A percentile compares a stretch with the other conserved stretches of the same genome.
These are phyloP conservation scores for Lipomyces orientalis DNA, from an alignment of 805 yeast species.

Conservation along the genomic window DNA sequence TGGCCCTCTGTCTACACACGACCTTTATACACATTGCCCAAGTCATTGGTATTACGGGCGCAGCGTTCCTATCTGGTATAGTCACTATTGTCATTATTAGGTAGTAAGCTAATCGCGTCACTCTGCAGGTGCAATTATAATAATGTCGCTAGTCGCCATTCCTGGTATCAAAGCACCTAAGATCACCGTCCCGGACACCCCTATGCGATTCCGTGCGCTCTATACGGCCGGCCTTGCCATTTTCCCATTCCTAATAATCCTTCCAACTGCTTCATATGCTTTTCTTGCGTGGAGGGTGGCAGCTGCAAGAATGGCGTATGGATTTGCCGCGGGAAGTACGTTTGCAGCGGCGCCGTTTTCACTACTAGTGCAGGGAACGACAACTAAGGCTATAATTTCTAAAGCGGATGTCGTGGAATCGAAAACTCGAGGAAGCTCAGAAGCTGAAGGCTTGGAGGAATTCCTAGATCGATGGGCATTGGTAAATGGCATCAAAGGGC, in stretches of 20 bases:
- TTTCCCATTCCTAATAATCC: neutral
- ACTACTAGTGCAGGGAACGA: neutral
- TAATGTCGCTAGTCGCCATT: neutral
- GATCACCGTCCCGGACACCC: neutral
- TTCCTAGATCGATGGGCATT: neutral
- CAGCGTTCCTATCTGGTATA: neutral
- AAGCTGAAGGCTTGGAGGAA: neutral
- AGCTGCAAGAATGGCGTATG: neutral
- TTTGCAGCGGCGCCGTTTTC: neutral
- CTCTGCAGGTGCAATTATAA: neutral
- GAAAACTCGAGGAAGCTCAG: neutral
- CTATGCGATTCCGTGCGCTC: neutral
- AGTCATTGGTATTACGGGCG: neutral
- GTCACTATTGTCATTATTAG: neutral
- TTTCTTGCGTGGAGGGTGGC: neutral
- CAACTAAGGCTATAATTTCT: neutral
- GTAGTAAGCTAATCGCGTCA: neutral
- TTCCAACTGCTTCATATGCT: neutral
- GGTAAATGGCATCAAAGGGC: neutral
- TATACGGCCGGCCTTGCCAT: neutral
- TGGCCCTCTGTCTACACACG: neutral
- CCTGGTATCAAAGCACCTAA: neutral
- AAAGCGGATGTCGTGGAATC: neutral
- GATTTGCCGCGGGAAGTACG: neutral
- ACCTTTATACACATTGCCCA: neutral